These are phyloP conservation scores for Rhodomyrtus psidioides DNA, from an alignment of 441 rosid species.

Conservation along the genomic window DNA sequence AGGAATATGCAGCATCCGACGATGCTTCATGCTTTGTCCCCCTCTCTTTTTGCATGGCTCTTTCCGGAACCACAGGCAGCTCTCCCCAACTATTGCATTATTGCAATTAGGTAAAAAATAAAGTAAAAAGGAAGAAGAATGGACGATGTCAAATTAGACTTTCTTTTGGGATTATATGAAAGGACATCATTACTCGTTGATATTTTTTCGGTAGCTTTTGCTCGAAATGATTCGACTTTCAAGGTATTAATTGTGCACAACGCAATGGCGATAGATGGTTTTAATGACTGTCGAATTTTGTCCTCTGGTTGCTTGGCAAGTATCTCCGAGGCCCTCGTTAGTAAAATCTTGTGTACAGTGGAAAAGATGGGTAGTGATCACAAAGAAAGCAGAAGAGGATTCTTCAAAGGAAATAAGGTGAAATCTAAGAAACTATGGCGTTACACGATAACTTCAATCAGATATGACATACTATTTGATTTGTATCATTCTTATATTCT, in stretches of 20 bases:
- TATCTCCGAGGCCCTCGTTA: too few relatives aligned
- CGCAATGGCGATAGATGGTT: fast-evolving
- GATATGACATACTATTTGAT: neutral
- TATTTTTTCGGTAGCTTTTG: neutral
- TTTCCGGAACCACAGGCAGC: neutral
- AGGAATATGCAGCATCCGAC: neutral
- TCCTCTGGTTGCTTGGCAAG: neutral
- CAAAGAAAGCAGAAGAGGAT: neutral
- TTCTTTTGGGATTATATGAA: neutral
- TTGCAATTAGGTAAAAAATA: neutral
- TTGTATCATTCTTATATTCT: neutral
- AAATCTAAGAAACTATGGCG: neutral
- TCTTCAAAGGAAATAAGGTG: neutral
- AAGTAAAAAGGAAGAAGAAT: neutral
- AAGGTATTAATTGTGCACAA: neutral
- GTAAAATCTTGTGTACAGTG: too few relatives aligned
- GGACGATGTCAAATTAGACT: neutral
- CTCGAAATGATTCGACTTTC: neutral
- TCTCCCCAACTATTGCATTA: neutral
- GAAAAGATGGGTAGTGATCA: too few relatives aligned
- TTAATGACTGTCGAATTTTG: neutral
- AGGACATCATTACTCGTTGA: neutral
- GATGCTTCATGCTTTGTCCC: neutral
- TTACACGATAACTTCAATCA: neutral
- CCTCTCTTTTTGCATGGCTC: neutral